A percentile compares a stretch with the other conserved stretches of the same genome.
phyloP scores from a whole-genome alignment of 2,329 filamentous ascomycete genomes.

The Dendrostoma leiphaemia region DNA sequence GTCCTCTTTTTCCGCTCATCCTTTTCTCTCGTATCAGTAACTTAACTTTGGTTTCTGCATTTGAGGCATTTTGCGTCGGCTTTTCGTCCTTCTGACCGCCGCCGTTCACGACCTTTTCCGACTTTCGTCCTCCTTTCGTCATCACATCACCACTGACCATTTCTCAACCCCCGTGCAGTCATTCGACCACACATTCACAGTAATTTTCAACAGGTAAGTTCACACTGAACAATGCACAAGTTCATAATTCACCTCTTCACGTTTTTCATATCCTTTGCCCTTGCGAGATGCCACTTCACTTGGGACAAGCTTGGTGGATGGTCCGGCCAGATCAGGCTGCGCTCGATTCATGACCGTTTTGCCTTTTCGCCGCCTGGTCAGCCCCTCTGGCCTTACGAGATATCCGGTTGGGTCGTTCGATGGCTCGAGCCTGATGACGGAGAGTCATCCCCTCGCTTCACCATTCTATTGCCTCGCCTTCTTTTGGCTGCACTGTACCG shows the following conservation, averaged over 20 bases:
- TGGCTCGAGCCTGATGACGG: background rate
- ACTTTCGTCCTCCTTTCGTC: slow-evolving; percentile 4
- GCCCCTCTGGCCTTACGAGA: background rate
- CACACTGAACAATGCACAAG: too few relatives aligned
- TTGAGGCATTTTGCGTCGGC: slow-evolving; percentile 2
- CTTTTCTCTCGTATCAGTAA: background rate
- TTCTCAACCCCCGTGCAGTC: background rate
- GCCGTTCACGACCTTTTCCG: background rate
- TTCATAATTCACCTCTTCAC: background rate
- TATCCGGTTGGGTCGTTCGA: background rate
- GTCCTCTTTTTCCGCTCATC: background rate
- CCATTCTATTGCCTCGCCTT: background rate
- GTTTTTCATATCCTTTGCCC: background rate
- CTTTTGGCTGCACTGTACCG: background rate
- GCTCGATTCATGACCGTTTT: background rate
- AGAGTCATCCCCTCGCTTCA: background rate
- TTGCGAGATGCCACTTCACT: too few relatives aligned
- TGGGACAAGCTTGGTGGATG: too few relatives aligned
- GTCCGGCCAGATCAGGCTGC: background rate
- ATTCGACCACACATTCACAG: background rate
- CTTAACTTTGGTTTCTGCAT: slow-evolving; percentile 4
- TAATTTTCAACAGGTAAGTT: background rate
- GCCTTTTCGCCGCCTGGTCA: background rate
- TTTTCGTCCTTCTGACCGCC: background rate
- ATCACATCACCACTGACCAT: background rate